Evolutionary conservation across 2,329 filamentous ascomycete species (phyloP).

Genomic region (Microdochium paspali): DNA sequence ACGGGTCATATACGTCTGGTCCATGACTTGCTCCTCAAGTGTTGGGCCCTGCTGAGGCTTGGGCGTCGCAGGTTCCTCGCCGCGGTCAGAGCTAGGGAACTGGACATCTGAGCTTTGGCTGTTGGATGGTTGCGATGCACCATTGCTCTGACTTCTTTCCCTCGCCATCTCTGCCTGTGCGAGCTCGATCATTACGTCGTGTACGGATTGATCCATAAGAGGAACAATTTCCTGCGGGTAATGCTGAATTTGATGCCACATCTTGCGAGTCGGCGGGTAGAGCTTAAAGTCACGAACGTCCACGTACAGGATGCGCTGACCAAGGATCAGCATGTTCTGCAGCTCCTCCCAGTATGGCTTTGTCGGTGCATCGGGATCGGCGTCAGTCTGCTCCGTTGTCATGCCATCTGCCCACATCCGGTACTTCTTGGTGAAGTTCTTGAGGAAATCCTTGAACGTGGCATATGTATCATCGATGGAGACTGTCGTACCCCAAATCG

Average conservation of each 20-base stretch:
- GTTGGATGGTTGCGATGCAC: constrained; percentile 46
- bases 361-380: constrained; percentile 61
- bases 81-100: constrained; percentile 70
- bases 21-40: constrained; percentile 72
- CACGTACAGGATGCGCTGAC: constrained; percentile 75
- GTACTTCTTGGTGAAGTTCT: constrained; percentile 89
- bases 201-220: constrained; percentile 89
- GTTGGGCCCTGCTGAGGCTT: constrained; percentile 39
- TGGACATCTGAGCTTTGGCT: constrained; percentile 63
- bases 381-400: constrained; percentile 63
- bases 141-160: constrained; percentile 36
- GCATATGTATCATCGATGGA: constrained; percentile 84
- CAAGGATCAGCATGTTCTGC: constrained; percentile 84
- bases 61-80: constrained; percentile 35
- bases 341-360: constrained; percentile 80
- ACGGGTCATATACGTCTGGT: constrained; percentile 73
- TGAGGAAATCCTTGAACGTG: constrained; percentile 83
- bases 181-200: constrained; percentile 87
- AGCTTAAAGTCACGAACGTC: constrained; percentile 84
- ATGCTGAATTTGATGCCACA: constrained; percentile 90
- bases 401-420: constrained; percentile 85
- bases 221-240: constrained; percentile 96
- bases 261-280: constrained; percentile 84
- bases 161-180: constrained; percentile 71
- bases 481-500: constrained; percentile 97